Evolutionary conservation across 257 asterid genomes (phyloP), one percentile per base, ranked within the genome.

Genomic region (Scutellaria barbata): DNA sequence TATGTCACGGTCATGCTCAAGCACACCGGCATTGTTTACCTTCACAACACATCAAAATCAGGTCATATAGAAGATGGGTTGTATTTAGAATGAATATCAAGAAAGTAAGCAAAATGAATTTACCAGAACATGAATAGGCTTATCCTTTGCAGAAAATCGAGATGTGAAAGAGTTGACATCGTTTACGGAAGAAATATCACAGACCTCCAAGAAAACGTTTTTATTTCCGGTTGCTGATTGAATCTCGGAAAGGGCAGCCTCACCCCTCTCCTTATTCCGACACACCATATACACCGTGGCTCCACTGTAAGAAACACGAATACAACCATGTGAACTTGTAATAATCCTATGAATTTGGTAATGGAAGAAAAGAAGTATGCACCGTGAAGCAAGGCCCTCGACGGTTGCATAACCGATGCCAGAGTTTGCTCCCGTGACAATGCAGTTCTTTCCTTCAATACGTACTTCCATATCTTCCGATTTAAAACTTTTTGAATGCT

Each of bases 11-110:
- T 53, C 69, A 60, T 80, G 83, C 80, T 91, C 96, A n/a, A 94
- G 88, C 74, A 88, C 0, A 63, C 97, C 99, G 18, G 99, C 99
- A 78, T 94, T 94, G 81, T 94, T 94, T 4, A 94, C 97, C 99
- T 94, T 63, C 33, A 75, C 33, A 75, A 74, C 8, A 47, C 58
- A 80, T 18, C 68, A 76, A 63, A 45, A 17, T 33, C 55, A 4
- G 13, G 1, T 35, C 65, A 55, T 50, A 22, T 11, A 46, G 51
- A 46, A 46, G 4, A 46, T 9, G 13, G 35, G 5, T 9, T 25
- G 4, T 30, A 30, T 30, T 30, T 30, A 3, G 35, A 30, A 30
- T 30, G 35, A 2, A 30, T 30, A 57, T 14, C 42, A 69, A 63
- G 37, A 60, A 68, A 65, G 62, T 40, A 12, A 1, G 39, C 20